Percentiles rank a stretch among this genome's conserved stretches.
Evolutionary conservation across 2,329 filamentous ascomycete species (phyloP).

Genomic region (Trichoderma atrobrunneum): DNA sequence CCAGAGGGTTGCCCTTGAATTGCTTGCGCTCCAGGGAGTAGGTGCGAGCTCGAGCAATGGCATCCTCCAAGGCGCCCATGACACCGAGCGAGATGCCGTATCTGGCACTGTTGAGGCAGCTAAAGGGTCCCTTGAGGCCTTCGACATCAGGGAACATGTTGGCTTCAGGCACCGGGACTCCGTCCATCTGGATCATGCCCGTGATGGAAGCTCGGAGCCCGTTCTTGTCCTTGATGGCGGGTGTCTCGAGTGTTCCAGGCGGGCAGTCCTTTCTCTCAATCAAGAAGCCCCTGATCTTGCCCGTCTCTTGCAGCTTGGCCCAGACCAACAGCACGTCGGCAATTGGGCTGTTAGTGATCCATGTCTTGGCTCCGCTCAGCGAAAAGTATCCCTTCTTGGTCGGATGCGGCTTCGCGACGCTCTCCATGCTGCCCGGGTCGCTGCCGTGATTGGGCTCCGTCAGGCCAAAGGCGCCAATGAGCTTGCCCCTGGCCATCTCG

Average conservation of each 20-base stretch:
- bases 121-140: conserved; percentile 84
- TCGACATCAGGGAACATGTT: conserved; percentile 95
- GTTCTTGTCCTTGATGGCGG: conserved; percentile 91
- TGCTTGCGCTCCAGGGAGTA: conserved; percentile 94
- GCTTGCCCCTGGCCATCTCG: conserved; percentile 74
- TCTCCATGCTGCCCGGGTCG: conserved; percentile 90
- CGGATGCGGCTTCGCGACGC: conserved; percentile 77
- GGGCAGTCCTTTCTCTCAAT: conserved; percentile 84
- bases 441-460: conserved; percentile 93
- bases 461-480: conserved; percentile 82
- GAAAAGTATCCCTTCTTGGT: conserved; percentile 78
- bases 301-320: conserved; percentile 88
- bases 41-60: conserved; percentile 71
- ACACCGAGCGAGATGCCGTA: conserved; percentile 93
- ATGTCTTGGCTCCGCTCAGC: conserved; percentile 82
- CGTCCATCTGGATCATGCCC: conserved; percentile 95
- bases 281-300: conserved; percentile 91
- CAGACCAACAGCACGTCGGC: conserved; percentile 82
- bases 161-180: conserved; percentile 79
- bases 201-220: conserved; percentile 90
- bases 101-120: conserved; percentile 88
- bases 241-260: conserved; percentile 84
- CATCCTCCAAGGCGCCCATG: conserved; percentile 93
- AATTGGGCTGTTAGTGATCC: conserved; percentile 94
- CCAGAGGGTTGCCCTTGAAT: conserved; percentile 93